Conservation (phyloP, 169 alveolate genomes). For the Plasmodium relictum region DNA sequence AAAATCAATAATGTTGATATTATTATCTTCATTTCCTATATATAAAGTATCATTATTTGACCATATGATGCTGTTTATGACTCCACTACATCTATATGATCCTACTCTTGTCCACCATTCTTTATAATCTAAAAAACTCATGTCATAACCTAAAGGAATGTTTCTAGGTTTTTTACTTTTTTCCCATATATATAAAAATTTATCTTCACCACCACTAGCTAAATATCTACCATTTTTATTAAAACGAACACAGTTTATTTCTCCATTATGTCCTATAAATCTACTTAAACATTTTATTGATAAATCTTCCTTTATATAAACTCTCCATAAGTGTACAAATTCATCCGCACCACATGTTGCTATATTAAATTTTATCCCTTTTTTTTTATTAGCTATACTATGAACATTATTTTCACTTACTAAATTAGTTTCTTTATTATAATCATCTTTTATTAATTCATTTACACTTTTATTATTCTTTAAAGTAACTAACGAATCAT, state of each 20-base stretch:
- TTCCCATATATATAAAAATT: constrained; percentile 86
- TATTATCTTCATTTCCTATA: constrained; percentile 72
- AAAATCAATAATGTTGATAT: constrained; percentile 72
- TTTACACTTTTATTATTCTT: constrained; percentile 1
- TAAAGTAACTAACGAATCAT: neutral
- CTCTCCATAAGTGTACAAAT: constrained; percentile 91
- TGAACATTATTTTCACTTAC: neutral
- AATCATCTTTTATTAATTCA: neutral
- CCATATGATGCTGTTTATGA: constrained; percentile 64
- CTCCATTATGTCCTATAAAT: constrained; percentile 92
- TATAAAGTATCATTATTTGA: constrained; percentile 66
- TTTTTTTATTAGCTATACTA: constrained; percentile 8
- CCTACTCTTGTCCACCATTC: constrained; percentile 88
- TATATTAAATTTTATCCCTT: constrained; percentile 76
- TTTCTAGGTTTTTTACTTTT: constrained; percentile 81
- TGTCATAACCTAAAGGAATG: constrained; percentile 81
- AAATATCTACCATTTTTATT: constrained; percentile 87
- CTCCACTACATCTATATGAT: constrained; percentile 84
- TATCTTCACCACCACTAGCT: constrained; percentile 93
- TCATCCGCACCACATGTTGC: constrained; percentile 95
- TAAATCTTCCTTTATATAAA: constrained; percentile 85
- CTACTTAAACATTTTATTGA: constrained; percentile 88
- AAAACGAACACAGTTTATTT: constrained; percentile 92
- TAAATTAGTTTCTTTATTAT: neutral
- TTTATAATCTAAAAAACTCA: constrained; percentile 82